These are phyloP conservation scores for Wallacemonas sp. DNA, from an alignment of 208 protist species.

Conservation along the genomic window DNA sequence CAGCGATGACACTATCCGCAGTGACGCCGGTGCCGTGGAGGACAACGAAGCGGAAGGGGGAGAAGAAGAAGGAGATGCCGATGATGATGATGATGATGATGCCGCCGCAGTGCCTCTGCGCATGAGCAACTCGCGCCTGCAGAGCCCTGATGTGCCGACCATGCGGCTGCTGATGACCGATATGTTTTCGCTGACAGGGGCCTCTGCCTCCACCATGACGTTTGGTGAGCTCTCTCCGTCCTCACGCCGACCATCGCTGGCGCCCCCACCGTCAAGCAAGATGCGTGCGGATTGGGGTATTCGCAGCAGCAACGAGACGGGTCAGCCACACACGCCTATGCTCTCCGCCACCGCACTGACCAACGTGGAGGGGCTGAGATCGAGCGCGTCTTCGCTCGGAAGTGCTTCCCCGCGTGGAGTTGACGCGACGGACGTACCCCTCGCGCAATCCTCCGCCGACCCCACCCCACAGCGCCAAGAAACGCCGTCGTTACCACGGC, in stretches of 20 bases:
- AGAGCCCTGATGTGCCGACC: neutral
- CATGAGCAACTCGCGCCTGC: neutral
- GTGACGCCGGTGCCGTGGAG: neutral
- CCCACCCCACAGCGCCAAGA: no score
- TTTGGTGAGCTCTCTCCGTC: slow-evolving; percentile 5
- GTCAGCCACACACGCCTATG: neutral
- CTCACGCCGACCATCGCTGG: neutral
- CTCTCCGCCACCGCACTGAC: neutral
- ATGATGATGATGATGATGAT: neutral
- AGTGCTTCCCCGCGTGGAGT: no score
- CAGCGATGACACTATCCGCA: no score
- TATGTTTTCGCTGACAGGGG: neutral
- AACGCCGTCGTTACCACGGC: no score
- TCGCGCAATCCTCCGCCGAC: neutral
- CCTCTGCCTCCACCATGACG: slow-evolving; percentile 1
- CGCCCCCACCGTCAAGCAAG: neutral
- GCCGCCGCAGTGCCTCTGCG: neutral
- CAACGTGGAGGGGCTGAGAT: neutral
- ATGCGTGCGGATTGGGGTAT: no score
- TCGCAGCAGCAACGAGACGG: neutral
- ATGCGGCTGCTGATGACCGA: neutral
- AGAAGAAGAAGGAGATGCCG: neutral
- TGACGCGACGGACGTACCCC: neutral
- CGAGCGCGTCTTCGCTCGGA: neutral
- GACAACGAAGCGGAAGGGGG: neutral